Base-by-base conservation (phyloP, 208 protist species). In the Trypanosoma scelopori region DNA sequence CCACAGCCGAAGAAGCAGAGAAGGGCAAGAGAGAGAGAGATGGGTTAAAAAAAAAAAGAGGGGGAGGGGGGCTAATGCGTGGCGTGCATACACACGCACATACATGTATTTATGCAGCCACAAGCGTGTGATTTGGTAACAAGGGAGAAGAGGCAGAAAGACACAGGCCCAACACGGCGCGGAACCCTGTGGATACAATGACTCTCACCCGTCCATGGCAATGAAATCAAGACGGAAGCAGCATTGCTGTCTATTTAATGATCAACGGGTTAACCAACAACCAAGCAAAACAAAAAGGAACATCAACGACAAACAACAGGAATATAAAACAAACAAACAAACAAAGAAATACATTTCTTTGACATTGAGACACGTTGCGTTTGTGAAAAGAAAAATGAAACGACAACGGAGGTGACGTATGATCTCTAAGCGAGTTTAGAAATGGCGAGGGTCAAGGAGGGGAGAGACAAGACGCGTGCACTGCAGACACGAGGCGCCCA, bases 91-190 rank as follows among this genome's bases (percentile, higher is more conserved):
- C n/a, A 61, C 48, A 61, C n/a, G 48, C 48, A 61, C n/a, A 61
- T 61, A 61, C n/a, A 61, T 49, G 32, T 35, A 58, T 58, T 20
- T 46, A 58, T 58, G 42, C 69, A 62, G 55, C 62, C 69, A 45
- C n/a, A 30, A 28, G 48, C 60, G 46, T 69, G 39, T 67, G 25
- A 6, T 23, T 67, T 20, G 27, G 32, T n/a, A 55, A 52, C 3
- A 55, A 37, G 6, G 37, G 18, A 28, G 50, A 64, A 39, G 27
- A 28, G 39, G 46, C 32, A 37, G 32, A 37, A 11, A n/a, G n/a
- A n/a, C n/a, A n/a, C n/a, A n/a, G 32, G 32, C 32, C 32, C 32
- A 37, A 37, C 32, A 37, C 32, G 9, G 9, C 9, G 32, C n/a
- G n/a, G n/a, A 9, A 9, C 32, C 32, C 32, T 37, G 32, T 9